Evolutionary conservation across 2,329 filamentous ascomycete genomes (phyloP), one percentile per base, ranked within the genome.

Genomic region (Hypomyces rosellus): DNA sequence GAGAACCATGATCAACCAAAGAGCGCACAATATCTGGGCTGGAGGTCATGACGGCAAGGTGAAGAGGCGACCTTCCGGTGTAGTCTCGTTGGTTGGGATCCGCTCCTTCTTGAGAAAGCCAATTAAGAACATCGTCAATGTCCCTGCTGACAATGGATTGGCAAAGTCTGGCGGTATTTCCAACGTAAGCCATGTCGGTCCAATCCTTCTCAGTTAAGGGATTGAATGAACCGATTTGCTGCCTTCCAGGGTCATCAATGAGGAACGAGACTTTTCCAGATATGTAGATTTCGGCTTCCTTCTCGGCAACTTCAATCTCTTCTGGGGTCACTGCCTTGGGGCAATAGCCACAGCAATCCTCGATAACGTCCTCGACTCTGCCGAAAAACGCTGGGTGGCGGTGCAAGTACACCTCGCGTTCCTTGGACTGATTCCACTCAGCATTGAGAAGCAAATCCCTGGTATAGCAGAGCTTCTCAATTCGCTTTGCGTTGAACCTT

Each of bases 171-270:
- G 81, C 82, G 1, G 88, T 91, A 57, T 90, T 88, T 11, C 88
- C 87, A 34, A 95, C 77, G 57, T 95, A 95, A 0, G 89, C 88
- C 88, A 95, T 93, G 56, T 91, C 87, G 1, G 89, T 93, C 88
- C 89, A 95, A 61, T 93, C 88, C 46, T 88, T 77, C 39, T 89
- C 83, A 0, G 86, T 91, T 36, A 92, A 75, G 0, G 89, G 89
- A 59, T 93, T 86, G 70, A 95, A 95, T 9, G 77, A 81, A 22
- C 78, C 78, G 45, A 81, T 81, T 64, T 79, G 71, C 62, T 93
- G 89, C 49, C 89, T 77, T 15, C 89, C 89, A 1, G 89, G 88
- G 57, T 95, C 81, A 59, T 95, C 88, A 55, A 84, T 85, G 57
- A 93, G 74, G 65, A 95, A 95, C 0, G 75, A 74, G 9, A 93